Evolutionary conservation across 345 rosid species (phyloP).

Genomic region (Salix koriyanagi): DNA sequence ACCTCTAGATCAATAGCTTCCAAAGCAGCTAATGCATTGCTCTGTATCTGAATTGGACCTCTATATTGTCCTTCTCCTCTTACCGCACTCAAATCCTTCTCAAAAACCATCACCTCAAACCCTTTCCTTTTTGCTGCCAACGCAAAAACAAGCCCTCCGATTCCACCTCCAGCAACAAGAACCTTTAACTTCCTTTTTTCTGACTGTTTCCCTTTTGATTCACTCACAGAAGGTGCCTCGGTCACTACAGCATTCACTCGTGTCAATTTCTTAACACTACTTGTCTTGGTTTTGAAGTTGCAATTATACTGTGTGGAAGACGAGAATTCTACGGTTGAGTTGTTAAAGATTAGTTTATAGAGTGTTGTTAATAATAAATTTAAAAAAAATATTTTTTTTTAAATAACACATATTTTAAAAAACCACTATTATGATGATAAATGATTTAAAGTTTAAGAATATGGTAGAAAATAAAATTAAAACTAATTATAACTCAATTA

Average conservation of each 20-base stretch:
- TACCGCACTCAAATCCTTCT: slow-evolving; percentile 80
- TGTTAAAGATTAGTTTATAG: slow-evolving; percentile 6
- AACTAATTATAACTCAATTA: too few relatives aligned
- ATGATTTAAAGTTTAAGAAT: too few relatives aligned
- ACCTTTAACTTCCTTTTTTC: slow-evolving; percentile 52
- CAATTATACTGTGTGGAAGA: slow-evolving; percentile 24
- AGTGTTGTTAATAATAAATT: too few relatives aligned
- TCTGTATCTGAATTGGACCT: slow-evolving; percentile 94
- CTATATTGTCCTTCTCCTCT: slow-evolving; percentile 97
- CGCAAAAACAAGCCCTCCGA: slow-evolving; percentile 84
- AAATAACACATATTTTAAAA: too few relatives aligned
- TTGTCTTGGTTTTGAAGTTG: slow-evolving; percentile 26
- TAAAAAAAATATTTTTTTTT: too few relatives aligned
- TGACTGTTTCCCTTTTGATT: neutral
- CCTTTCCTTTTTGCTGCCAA: slow-evolving; percentile 87
- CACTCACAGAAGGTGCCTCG: slow-evolving; percentile 20
- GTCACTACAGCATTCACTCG: slow-evolving; percentile 43
- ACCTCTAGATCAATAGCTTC: slow-evolving; percentile 86
- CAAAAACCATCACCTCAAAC: slow-evolving; percentile 80
- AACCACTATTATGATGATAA: too few relatives aligned
- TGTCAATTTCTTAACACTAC: slow-evolving; percentile 16
- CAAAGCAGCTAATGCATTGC: slow-evolving; percentile 93
- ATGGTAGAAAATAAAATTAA: too few relatives aligned
- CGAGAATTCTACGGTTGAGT: slow-evolving; percentile 37
- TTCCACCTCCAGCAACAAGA: slow-evolving; percentile 90